Evolutionary conservation across 176 grass and related monocot genomes (phyloP).

Genomic region (maize (Zea mays)): DNA sequence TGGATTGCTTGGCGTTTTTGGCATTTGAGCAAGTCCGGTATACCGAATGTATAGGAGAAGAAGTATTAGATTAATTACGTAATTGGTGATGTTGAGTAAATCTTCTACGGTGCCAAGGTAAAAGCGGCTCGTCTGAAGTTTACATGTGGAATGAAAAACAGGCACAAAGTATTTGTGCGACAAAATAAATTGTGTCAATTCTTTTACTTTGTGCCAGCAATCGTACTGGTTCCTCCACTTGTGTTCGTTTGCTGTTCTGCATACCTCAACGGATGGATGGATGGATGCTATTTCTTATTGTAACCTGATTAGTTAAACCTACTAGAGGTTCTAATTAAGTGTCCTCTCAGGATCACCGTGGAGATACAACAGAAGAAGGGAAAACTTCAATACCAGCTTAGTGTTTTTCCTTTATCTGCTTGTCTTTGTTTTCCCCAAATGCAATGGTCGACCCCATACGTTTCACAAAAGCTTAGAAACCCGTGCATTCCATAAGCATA

Average conservation of each 20-base stretch:
- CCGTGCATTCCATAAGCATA: not conserved
- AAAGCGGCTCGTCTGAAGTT: not conserved
- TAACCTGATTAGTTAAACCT: too few species aligned
- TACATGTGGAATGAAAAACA: constrained; percentile 18
- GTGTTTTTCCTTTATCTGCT: too few species aligned
- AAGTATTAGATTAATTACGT: not conserved
- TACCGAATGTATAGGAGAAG: constrained; percentile 32
- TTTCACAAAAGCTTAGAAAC: not conserved
- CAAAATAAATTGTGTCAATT: not conserved
- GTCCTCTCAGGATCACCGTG: not conserved
- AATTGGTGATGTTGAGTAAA: constrained; percentile 34
- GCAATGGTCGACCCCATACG: too few species aligned
- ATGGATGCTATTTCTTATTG: not conserved
- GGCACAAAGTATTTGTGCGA: constrained; percentile 16
- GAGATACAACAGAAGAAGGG: not conserved
- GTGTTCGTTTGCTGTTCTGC: too few species aligned
- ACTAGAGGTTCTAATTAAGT: not conserved
- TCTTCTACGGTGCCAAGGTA: constrained; percentile 29
- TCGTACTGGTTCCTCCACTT: too few species aligned
- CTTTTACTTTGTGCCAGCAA: not conserved
- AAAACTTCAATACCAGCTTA: not conserved
- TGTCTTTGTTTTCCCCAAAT: too few species aligned
- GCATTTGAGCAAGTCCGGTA: constrained; percentile 51
- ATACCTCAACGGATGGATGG: too few species aligned
- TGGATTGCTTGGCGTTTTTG: constrained; percentile 58